Evolutionary conservation across 148 eudicot species (phyloP).

Genomic region (Vaccinium corymbosum): DNA sequence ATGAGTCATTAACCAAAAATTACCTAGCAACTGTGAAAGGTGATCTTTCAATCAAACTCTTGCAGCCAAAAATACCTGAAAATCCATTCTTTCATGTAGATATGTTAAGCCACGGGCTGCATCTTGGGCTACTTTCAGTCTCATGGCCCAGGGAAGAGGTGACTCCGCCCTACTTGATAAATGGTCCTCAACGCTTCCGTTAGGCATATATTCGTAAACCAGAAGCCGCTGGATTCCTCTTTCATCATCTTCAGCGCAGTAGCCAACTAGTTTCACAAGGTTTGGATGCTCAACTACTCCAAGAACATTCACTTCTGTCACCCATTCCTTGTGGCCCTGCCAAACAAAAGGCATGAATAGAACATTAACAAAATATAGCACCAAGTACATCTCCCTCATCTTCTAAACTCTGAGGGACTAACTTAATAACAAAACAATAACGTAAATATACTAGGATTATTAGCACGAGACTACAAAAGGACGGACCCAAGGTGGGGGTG

Average conservation of each 20-base stretch:
- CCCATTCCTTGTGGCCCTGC: slow-evolving; percentile 99
- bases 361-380: neutral
- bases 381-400: neutral
- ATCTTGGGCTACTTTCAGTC: slow-evolving; percentile 82
- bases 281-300: slow-evolving; percentile 91
- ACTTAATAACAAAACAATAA: neutral
- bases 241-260: slow-evolving; percentile 96
- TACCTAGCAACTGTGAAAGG: neutral
- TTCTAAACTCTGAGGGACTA: neutral
- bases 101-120: slow-evolving; percentile 90
- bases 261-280: slow-evolving; percentile 84
- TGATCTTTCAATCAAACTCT: neutral
- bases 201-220: slow-evolving; percentile 87
- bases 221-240: slow-evolving; percentile 94
- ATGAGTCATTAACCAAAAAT: neutral
- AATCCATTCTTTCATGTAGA: slow-evolving; percentile 93
- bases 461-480: neutral
- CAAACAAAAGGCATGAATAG: slow-evolving; percentile 5
- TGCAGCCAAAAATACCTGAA: slow-evolving; percentile 49
- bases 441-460: neutral
- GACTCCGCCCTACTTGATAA: slow-evolving; percentile 49
- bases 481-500: neutral
- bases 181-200: slow-evolving; percentile 85
- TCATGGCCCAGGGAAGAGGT: slow-evolving; percentile 76
- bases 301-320: slow-evolving; percentile 85